These are phyloP conservation scores for Zygoascus flipseniorum DNA, from an alignment of 805 yeast species.

Conservation along the genomic window DNA sequence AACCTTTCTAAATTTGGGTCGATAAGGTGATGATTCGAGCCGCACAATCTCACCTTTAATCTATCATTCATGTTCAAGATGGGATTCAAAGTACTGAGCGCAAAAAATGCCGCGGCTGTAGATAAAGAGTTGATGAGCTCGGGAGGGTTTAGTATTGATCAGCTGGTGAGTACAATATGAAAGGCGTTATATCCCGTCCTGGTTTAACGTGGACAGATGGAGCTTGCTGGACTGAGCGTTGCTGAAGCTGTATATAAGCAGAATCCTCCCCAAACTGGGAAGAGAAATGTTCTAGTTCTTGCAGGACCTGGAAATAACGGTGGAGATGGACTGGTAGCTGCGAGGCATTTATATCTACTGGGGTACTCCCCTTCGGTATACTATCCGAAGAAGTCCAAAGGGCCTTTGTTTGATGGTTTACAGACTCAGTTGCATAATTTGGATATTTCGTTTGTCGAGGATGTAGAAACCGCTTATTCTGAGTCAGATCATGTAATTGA, in stretches of 20 bases:
- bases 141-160: conserved; percentile 75
- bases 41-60: not conserved
- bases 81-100: conserved; percentile 5
- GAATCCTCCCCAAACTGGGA: conserved; percentile 45
- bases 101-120: conserved; percentile 56
- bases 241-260: conserved; percentile 73
- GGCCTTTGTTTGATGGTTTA: conserved; percentile 51
- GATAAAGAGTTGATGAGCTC: conserved; percentile 85
- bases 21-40: not conserved
- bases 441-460: conserved; percentile 44
- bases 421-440: conserved; percentile 59
- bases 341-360: conserved; percentile 76
- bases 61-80: not conserved
- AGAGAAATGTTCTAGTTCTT: conserved; percentile 50
- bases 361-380: conserved; percentile 70
- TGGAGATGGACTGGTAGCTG: conserved; percentile 95
- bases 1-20: not conserved
- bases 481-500: conserved; percentile 54
- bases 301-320: conserved; percentile 95
- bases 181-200: not conserved
- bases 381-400: conserved; percentile 64
- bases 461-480: conserved; percentile 30
- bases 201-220: conserved; percentile 53
- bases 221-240: conserved; percentile 89
- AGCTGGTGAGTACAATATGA: conserved; percentile 38